Conservation (phyloP, 2,329 filamentous ascomycete species). For the Byssothecium circinans region DNA sequence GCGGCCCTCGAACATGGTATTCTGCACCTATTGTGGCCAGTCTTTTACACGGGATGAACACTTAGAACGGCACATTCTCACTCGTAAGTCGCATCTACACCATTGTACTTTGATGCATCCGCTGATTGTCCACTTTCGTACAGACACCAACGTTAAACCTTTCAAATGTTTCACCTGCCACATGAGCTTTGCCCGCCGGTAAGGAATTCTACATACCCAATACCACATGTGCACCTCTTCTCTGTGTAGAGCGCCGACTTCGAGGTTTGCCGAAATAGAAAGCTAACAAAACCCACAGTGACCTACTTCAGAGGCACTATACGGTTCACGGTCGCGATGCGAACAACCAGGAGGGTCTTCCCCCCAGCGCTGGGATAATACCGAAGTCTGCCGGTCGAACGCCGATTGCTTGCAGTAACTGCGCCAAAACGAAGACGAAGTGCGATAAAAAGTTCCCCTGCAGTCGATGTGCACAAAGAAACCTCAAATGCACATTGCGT, state of each 20-base stretch:
- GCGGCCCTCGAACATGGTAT: conserved; percentile 48
- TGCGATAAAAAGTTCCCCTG: conserved; percentile 60
- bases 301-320: conserved; percentile 56
- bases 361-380: conserved; percentile 53
- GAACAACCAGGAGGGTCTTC: conserved; percentile 53
- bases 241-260: neutral
- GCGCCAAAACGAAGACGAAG: conserved; percentile 58
- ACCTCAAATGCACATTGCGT: conserved; percentile 51
- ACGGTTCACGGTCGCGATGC: conserved; percentile 55
- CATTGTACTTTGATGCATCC: neutral
- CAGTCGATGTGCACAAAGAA: conserved; percentile 53
- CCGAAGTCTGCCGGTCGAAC: conserved; percentile 56
- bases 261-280: neutral
- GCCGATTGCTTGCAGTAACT: conserved; percentile 57
- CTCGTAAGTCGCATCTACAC: conserved; percentile 44
- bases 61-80: conserved; percentile 56
- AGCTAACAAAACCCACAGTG: conserved; percentile 39
- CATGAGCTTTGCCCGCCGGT: conserved; percentile 58
- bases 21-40: conserved; percentile 58
- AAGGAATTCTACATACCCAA: conserved; percentile 19
- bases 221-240: neutral
- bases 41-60: conserved; percentile 57
- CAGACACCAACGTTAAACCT: conserved; percentile 58
- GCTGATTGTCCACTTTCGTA: conserved; percentile 13
- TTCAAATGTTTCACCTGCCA: conserved; percentile 59